Percentiles rank a stretch among this genome's conserved stretches.
Evolutionary conservation across 176 grass and related monocot species (phyloP).

Genomic region (Zoysia pacifica): DNA sequence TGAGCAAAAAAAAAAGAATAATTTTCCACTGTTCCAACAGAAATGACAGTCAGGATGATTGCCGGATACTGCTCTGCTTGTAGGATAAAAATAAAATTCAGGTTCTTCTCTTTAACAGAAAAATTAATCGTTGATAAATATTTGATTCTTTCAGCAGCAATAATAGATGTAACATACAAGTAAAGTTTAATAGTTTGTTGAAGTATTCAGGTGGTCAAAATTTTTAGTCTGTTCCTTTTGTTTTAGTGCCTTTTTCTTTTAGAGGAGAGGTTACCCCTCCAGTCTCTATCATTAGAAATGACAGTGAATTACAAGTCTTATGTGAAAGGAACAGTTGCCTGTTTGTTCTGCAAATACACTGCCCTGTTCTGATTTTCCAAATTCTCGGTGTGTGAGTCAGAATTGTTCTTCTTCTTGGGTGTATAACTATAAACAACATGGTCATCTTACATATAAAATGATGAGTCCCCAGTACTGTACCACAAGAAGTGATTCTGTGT

Average conservation of each 20-base stretch:
- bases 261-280: background rate
- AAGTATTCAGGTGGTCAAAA: background rate
- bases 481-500: background rate
- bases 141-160: background rate
- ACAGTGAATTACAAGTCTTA: background rate
- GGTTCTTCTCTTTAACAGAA: background rate
- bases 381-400: conserved; percentile 19
- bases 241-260: conserved; percentile 13
- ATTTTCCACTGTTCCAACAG: conserved; percentile 11
- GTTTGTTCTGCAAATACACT: conserved; percentile 2
- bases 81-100: background rate
- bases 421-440: background rate
- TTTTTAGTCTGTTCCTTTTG: background rate
- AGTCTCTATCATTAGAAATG: background rate
- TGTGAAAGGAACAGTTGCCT: background rate
- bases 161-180: background rate
- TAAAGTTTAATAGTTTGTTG: background rate
- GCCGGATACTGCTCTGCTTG: background rate
- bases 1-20: background rate
- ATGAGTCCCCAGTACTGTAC: background rate
- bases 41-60: background rate
- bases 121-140: background rate
- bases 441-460: conserved; percentile 7
- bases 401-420: conserved; percentile 7
- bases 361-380: background rate